Evolutionary conservation across 2,329 filamentous ascomycete genomes (phyloP).

Genomic region (Paecilomyces dactylethromorphus): DNA sequence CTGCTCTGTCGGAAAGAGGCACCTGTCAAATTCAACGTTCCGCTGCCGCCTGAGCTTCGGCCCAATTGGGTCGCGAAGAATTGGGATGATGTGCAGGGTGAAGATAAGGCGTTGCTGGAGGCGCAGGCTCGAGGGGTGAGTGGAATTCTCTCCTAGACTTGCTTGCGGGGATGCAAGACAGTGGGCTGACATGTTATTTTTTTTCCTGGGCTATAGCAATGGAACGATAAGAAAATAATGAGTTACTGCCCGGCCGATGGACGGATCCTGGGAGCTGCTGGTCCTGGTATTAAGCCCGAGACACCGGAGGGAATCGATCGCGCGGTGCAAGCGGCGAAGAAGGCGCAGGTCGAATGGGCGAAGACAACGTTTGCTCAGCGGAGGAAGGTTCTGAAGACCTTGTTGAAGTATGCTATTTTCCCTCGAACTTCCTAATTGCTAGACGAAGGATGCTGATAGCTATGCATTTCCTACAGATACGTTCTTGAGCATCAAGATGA

Average conservation of each 20-base stretch:
- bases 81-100: constrained; percentile 29
- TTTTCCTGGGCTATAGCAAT: constrained; percentile 25
- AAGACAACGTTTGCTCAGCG: constrained; percentile 71
- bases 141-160: constrained; percentile 3
- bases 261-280: constrained; percentile 59
- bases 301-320: constrained; percentile 72
- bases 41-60: constrained; percentile 28
- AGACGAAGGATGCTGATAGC: neutral
- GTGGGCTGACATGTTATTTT: constrained; percentile 9
- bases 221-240: constrained; percentile 32
- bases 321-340: constrained; percentile 64
- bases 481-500: constrained; percentile 83
- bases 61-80: constrained; percentile 21
- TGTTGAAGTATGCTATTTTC: constrained; percentile 54
- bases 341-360: constrained; percentile 72
- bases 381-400: constrained; percentile 68
- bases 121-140: constrained; percentile 34
- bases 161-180: neutral
- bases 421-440: neutral
- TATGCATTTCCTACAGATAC: constrained; percentile 41
- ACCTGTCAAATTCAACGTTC: constrained; percentile 31
- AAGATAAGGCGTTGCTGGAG: constrained; percentile 28
- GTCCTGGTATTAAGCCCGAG: constrained; percentile 62
- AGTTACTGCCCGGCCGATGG: constrained; percentile 75
- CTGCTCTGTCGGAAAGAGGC: constrained; percentile 22